phyloP scores from a whole-genome alignment of 345 rosid species.

The Pistacia vera region DNA sequence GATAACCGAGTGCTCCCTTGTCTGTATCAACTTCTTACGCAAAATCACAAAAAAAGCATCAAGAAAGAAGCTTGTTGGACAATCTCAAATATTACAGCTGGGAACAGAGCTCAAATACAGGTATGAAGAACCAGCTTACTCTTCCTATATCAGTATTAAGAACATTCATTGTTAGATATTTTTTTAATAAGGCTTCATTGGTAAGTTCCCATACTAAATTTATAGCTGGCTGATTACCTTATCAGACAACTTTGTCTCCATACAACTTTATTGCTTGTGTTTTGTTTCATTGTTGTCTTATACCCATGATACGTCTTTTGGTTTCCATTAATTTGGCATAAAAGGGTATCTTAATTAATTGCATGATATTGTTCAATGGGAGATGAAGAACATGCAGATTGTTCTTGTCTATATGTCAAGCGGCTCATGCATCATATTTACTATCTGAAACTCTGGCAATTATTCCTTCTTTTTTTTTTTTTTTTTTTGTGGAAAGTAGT shows the following conservation, averaged over 20 bases:
- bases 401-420: not conserved
- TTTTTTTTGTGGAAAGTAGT: no score
- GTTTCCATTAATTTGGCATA: not conserved
- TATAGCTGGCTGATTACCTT: not conserved
- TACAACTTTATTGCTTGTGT: not conserved
- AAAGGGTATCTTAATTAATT: not conserved
- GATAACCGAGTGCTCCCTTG: constrained; percentile 69
- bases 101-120: constrained; percentile 79
- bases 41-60: constrained; percentile 83
- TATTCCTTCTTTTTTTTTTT: not conserved
- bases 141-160: not conserved
- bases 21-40: constrained; percentile 66
- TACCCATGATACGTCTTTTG: not conserved
- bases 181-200: not conserved
- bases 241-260: not conserved
- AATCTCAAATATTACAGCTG: constrained; percentile 90
- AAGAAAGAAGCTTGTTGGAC: constrained; percentile 95
- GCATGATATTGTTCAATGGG: not conserved
- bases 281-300: not conserved
- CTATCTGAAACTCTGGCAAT: not conserved
- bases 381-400: not conserved
- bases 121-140: constrained; percentile 27
- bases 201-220: not conserved
- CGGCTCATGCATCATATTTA: not conserved
- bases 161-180: not conserved